These are phyloP conservation scores for Kodamaea restingae DNA, from an alignment of 805 yeast species.

Conservation along the genomic window DNA sequence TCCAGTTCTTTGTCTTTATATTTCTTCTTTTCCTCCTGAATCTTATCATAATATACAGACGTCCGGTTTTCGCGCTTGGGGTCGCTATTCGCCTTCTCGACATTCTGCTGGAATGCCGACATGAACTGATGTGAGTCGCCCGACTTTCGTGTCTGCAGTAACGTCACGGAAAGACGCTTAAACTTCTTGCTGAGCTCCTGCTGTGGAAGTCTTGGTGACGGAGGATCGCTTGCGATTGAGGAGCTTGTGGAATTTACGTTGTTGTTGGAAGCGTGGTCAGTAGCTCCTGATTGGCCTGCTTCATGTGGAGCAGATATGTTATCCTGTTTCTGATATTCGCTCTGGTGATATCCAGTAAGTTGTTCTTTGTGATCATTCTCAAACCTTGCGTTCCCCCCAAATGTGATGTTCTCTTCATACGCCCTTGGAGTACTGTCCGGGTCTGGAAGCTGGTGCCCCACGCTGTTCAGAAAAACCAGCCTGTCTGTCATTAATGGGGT, in stretches of 20 bases:
- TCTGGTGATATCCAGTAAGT: too few species aligned
- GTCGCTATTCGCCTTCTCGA: slow-evolving; percentile 23
- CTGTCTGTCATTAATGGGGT: slow-evolving; percentile 23
- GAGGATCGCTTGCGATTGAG: background rate
- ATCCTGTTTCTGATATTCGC: too few species aligned
- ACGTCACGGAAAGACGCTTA: slow-evolving; percentile 33
- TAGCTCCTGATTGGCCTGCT: too few species aligned
- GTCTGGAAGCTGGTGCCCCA: slow-evolving; percentile 9
- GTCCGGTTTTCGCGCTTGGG: slow-evolving; percentile 16
- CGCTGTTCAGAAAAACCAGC: slow-evolving; percentile 9
- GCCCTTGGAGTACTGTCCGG: slow-evolving; percentile 6
- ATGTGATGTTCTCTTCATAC: too few species aligned
- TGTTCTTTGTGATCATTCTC: too few species aligned
- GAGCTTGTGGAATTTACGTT: too few species aligned
- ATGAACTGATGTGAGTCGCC: slow-evolving; percentile 40
- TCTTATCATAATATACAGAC: slow-evolving; percentile 30
- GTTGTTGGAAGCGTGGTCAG: too few species aligned
- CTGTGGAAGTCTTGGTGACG: slow-evolving; percentile 25
- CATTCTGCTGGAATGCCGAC: slow-evolving; percentile 37
- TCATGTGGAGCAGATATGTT: too few species aligned
- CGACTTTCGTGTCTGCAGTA: slow-evolving; percentile 32
- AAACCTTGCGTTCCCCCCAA: too few species aligned
- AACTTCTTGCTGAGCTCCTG: slow-evolving; percentile 33
- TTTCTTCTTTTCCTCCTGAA: slow-evolving; percentile 17
- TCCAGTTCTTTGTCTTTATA: too few species aligned